These are phyloP conservation scores for Cercospora brassicicola DNA, from an alignment of 2,329 filamentous ascomycete species.

Conservation along the genomic window DNA sequence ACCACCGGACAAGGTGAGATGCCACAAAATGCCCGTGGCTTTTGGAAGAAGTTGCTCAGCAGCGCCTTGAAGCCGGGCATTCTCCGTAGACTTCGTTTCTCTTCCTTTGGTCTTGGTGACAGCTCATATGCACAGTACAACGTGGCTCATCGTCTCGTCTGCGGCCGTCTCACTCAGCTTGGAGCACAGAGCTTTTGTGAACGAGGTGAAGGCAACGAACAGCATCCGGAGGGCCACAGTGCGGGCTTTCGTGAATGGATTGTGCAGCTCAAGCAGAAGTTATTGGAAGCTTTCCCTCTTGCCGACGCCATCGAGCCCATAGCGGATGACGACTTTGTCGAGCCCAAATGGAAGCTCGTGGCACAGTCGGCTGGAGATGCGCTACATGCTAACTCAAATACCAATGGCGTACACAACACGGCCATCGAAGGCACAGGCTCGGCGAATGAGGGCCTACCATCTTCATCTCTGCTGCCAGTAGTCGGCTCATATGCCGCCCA, in stretches of 20 bases:
- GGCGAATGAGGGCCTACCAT: conserved; percentile 30
- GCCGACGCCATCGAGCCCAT: conserved; percentile 68
- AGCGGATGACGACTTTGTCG: conserved; percentile 69
- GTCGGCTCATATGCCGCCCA: conserved; percentile 58
- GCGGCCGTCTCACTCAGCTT: conserved; percentile 79
- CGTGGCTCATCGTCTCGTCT: conserved; percentile 84
- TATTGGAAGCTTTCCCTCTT: conserved; percentile 69
- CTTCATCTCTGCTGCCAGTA: conserved; percentile 57
- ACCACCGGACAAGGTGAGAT: conserved; percentile 95
- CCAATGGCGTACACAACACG: not conserved
- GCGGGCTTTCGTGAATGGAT: conserved; percentile 41
- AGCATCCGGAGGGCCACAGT: conserved; percentile 81
- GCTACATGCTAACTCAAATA: not conserved
- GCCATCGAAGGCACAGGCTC: not conserved
- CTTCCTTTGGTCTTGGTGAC: conserved; percentile 88
- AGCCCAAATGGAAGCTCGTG: conserved; percentile 67
- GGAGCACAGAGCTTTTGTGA: conserved; percentile 75
- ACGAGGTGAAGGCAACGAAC: conserved; percentile 85
- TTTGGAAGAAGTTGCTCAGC: conserved; percentile 83
- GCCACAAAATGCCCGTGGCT: conserved; percentile 74
- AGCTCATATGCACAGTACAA: conserved; percentile 94
- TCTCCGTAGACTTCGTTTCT: conserved; percentile 69
- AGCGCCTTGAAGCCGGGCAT: conserved; percentile 73
- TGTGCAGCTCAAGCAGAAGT: conserved; percentile 61
- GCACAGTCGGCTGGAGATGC: not conserved